These are phyloP conservation scores for Epichloe gansuensis DNA, from an alignment of 2,329 filamentous ascomycete species.

Conservation along the genomic window DNA sequence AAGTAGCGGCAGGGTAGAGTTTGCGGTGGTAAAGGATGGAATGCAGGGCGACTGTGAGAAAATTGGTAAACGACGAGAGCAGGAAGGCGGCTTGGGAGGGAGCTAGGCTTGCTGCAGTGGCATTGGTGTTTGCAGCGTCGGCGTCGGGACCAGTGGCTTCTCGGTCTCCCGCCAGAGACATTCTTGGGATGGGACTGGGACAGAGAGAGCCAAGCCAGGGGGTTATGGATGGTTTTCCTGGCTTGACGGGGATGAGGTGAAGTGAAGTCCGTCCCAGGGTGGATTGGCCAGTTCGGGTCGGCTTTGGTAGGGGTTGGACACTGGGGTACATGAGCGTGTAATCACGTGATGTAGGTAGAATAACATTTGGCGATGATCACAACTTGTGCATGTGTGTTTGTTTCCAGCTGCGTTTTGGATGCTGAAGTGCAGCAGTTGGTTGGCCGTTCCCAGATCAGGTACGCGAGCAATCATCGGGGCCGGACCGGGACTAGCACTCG, in stretches of 20 bases:
- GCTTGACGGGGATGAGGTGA: too few species aligned
- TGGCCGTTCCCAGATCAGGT: not conserved
- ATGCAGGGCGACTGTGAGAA: constrained; percentile 73
- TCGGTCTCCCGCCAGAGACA: not conserved
- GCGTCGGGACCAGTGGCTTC: not conserved
- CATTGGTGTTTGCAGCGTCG: not conserved
- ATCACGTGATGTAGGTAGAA: not conserved
- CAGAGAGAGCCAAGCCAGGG: not conserved
- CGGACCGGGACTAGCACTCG: not conserved
- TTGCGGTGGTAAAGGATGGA: constrained; percentile 71
- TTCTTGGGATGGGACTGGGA: not conserved
- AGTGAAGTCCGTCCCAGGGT: too few species aligned
- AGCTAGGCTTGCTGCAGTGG: constrained; percentile 16
- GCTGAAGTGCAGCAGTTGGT: not conserved
- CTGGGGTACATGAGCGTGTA: not conserved
- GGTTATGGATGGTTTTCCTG: not conserved
- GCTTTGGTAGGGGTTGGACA: too few species aligned
- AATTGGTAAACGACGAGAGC: constrained; percentile 59
- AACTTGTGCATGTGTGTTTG: too few species aligned
- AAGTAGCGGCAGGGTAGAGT: constrained; percentile 67
- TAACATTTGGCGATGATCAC: too few species aligned
- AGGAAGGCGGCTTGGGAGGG: constrained; percentile 30
- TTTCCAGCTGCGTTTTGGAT: not conserved
- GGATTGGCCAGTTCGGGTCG: too few species aligned
- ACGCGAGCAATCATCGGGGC: not conserved